Percentiles rank a stretch among this genome's conserved stretches.
phyloP scores from a whole-genome alignment of 2,329 filamentous ascomycete genomes.

The Elsinoe ampelina region DNA sequence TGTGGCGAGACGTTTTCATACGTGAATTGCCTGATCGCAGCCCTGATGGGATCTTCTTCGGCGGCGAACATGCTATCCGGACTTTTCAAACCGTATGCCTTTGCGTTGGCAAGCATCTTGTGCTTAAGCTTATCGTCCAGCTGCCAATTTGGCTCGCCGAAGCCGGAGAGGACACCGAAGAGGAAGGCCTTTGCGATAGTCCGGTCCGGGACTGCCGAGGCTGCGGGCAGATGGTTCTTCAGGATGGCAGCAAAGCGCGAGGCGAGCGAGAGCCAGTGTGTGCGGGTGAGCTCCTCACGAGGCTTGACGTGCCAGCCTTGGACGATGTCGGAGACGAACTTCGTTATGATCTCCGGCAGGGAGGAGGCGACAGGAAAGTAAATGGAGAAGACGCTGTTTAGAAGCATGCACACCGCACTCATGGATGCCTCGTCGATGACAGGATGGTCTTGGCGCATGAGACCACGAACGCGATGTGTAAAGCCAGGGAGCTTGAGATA shows the following conservation, averaged over 20 bases:
- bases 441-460: not conserved
- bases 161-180: constrained; percentile 1
- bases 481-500: not conserved
- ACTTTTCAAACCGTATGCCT: not conserved
- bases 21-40: not conserved
- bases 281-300: not conserved
- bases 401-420: not conserved
- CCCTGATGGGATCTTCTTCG: not conserved
- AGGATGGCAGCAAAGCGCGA: not conserved
- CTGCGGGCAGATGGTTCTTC: not conserved
- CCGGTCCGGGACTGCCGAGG: not conserved
- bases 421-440: not conserved
- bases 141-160: not conserved
- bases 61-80: not conserved
- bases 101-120: not conserved
- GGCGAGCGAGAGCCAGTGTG: not conserved
- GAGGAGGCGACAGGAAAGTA: not conserved
- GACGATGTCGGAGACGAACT: not conserved
- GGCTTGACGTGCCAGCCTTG: not conserved
- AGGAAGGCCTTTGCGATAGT: constrained; percentile 1
- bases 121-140: not conserved
- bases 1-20: not conserved
- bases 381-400: not conserved
- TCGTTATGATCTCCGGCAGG: not conserved
- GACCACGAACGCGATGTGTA: not conserved